Evolutionary conservation across 2,329 filamentous ascomycete species (phyloP).

Genomic region (Ophiostoma australiae): DNA sequence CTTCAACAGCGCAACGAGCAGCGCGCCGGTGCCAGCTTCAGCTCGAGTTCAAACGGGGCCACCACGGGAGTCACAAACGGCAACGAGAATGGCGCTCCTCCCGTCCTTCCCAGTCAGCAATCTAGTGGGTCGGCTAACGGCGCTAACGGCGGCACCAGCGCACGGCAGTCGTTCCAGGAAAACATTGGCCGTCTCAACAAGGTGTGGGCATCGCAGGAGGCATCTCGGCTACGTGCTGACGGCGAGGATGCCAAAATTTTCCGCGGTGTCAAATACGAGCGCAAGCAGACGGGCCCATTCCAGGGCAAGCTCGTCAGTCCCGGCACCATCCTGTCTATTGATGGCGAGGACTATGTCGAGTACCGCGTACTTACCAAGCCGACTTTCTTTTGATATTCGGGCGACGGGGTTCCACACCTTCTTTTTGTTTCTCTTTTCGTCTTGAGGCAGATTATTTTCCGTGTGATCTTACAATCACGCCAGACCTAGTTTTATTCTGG

Average conservation of each 20-base stretch:
- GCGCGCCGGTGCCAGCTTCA: slow-evolving; percentile 37
- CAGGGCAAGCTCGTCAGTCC: slow-evolving; percentile 59
- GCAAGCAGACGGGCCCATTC: slow-evolving; percentile 57
- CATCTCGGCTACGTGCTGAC: slow-evolving; percentile 40
- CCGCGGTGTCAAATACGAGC: slow-evolving; percentile 57
- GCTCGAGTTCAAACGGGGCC: slow-evolving; percentile 5
- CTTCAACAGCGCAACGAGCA: slow-evolving; percentile 49
- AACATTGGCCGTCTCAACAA: slow-evolving; percentile 51
- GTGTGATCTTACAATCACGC: neutral
- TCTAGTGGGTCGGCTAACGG: neutral
- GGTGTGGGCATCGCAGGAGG: slow-evolving; percentile 53
- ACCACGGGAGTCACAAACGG: slow-evolving; percentile 11
- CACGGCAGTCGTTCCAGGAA: slow-evolving; percentile 40
- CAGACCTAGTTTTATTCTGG: neutral
- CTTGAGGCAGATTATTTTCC: neutral
- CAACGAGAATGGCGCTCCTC: neutral
- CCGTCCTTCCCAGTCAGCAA: neutral
- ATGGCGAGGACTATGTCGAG: slow-evolving; percentile 63
- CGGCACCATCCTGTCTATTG: slow-evolving; percentile 58
- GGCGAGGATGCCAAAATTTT: slow-evolving; percentile 54
- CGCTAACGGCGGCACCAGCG: slow-evolving; percentile 25
- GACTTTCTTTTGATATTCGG: slow-evolving; percentile 48
- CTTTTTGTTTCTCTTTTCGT: neutral
- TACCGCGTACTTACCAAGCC: slow-evolving; percentile 62
- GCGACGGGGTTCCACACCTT: neutral